Conservation (phyloP, 257 asterid genomes). For the Nicotiana otophora region DNA sequence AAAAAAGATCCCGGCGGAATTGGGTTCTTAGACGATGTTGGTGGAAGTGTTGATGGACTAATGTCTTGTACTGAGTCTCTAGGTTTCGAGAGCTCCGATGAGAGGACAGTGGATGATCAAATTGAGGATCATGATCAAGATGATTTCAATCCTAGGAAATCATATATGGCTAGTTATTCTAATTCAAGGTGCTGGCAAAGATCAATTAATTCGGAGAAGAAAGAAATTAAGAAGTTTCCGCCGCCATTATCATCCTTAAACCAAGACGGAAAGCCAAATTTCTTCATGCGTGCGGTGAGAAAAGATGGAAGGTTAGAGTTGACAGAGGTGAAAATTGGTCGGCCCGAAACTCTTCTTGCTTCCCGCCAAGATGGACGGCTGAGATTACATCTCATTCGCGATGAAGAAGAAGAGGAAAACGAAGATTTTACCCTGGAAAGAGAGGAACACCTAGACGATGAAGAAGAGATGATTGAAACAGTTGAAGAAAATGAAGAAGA, state of each 20-base stretch:
- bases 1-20: constrained; percentile 26
- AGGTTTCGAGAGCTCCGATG: constrained; percentile 37
- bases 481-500: not conserved
- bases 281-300: constrained; percentile 27
- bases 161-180: not conserved
- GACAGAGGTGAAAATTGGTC: constrained; percentile 16
- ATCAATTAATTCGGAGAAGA: not conserved
- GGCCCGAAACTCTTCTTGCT: constrained; percentile 21
- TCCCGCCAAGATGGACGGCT: constrained; percentile 34
- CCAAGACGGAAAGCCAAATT: constrained; percentile 28
- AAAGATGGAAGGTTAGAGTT: constrained; percentile 33
- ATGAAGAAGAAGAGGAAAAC: not conserved
- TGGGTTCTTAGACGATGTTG: constrained; percentile 26
- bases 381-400: constrained; percentile 23
- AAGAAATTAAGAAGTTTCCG: constrained; percentile 24
- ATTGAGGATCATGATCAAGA: constrained; percentile 1
- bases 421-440: not conserved
- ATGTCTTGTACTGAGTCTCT: constrained; percentile 38
- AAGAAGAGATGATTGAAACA: not conserved
- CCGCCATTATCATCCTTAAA: constrained; percentile 31
- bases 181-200: not conserved
- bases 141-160: not conserved
- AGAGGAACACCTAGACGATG: not conserved
- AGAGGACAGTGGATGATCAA: constrained; percentile 20
- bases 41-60: constrained; percentile 27